phyloP scores from a whole-genome alignment of 2,329 filamentous ascomycete species.

The Emmonsiellopsis sp. region DNA sequence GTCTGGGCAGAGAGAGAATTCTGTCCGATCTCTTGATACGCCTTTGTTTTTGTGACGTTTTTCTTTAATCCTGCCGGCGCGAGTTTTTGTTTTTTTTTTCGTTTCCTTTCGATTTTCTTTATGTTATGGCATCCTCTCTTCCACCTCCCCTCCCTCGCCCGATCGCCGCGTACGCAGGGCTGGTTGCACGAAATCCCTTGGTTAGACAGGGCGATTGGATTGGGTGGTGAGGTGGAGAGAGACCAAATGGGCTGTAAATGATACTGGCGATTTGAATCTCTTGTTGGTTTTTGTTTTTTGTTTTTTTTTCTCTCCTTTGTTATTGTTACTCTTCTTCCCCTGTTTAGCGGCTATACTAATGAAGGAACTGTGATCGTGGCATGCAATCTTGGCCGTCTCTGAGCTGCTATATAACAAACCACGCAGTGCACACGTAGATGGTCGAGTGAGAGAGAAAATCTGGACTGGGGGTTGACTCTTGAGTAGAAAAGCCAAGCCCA shows the following conservation, averaged over 20 bases:
- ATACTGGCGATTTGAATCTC: background rate
- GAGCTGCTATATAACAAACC: no score
- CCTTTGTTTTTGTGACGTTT: conserved; percentile 1
- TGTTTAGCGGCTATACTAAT: conserved; percentile 1
- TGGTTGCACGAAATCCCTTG: no score
- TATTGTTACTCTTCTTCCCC: background rate
- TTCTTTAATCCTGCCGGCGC: background rate
- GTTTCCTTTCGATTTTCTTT: background rate
- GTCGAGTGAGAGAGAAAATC: no score
- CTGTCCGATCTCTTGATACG: background rate
- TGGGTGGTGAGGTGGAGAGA: background rate
- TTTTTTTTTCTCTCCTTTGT: background rate
- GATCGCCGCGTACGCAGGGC: background rate
- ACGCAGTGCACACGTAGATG: no score
- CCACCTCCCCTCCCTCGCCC: background rate
- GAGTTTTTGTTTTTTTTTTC: background rate
- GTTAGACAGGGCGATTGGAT: no score
- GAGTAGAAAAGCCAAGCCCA: no score
- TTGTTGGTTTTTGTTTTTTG: background rate
- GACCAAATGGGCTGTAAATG: background rate
- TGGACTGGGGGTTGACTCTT: no score
- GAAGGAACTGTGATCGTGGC: background rate
- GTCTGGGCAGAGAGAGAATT: background rate
- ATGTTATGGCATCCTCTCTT: background rate
- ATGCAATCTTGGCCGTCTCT: background rate